Base-by-base conservation (phyloP, 2,329 filamentous ascomycete species). In the Cladosporium sp. region DNA sequence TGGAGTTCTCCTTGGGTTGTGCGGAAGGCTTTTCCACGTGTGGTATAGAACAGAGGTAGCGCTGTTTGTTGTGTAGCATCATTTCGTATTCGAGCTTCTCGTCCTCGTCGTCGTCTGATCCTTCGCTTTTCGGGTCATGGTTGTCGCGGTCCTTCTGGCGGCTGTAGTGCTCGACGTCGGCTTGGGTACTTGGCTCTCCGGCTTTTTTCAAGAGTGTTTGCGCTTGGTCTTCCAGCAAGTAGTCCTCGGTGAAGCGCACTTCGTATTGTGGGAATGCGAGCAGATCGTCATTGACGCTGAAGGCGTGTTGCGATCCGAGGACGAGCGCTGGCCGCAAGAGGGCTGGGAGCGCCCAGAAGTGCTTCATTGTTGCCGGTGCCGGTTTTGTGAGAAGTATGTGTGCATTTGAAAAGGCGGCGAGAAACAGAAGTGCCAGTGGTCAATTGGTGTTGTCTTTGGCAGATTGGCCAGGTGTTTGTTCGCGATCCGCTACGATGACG, bases 201-300 rank as follows among this genome's bases (percentile, higher is more conserved):
- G 20, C 56, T 39, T 51, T 54, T 13, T 52, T 72, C 43, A 92
- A 72, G 4, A 85, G 76, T 4, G 77, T 72, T 19, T 82, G 74
- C 5, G 88, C 89, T 51, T 89, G 84, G 29, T 78, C 70, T 58
- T 90, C 84, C 24, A 84, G 80, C 41, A 95, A 80, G 65, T 83
- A 88, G 43, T 65, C 60, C 32, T 89, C 80, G 7, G 85, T 81
- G 66, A 92, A 91, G 32, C 85, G 71, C 22, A 96, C 78, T 64
- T 93, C 86, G 64, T 88, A 96, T 85, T 96, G 66, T 9, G 91
- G 91, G 70, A 86, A 89, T 15, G 89, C 89, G 51, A 95, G 78
- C 45, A 96, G 70, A 66, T 96, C 91, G 65, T 95, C 89, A 63
- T 93, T 84, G 51, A 95, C 87, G 71, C 85, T 95, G 73, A 96